Evolutionary conservation across 2,329 filamentous ascomycete genomes (phyloP).

Genomic region (Colletotrichum endophyticum): DNA sequence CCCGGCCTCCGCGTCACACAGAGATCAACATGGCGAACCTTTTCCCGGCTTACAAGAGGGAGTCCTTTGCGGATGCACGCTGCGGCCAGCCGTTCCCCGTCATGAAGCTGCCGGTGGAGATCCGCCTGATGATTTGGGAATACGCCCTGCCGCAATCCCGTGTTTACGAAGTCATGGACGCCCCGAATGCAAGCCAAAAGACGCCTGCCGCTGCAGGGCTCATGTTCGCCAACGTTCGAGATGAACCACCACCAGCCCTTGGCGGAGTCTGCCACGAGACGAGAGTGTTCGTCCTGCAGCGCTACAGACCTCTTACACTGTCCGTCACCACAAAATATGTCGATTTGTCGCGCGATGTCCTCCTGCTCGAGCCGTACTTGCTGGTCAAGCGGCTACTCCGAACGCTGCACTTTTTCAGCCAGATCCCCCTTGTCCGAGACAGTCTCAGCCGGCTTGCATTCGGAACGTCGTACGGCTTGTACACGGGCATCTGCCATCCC

Average conservation of each 20-base stretch:
- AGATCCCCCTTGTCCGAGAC: conserved; percentile 48
- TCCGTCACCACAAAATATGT: conserved; percentile 51
- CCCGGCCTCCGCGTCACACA: conserved; percentile 9
- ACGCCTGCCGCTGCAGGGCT: conserved; percentile 45
- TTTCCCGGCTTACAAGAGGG: background rate
- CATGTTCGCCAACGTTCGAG: conserved; percentile 51
- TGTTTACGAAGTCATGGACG: conserved; percentile 52
- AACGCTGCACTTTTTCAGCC: conserved; percentile 49
- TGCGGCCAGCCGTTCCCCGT: conserved; percentile 5
- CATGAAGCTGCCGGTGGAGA: conserved; percentile 44
- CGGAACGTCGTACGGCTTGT: conserved; percentile 51
- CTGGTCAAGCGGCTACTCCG: conserved; percentile 51
- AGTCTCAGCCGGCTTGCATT: conserved; percentile 45
- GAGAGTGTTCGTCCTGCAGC: conserved; percentile 44
- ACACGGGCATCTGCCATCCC: conserved; percentile 50
- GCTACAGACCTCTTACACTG: conserved; percentile 48
- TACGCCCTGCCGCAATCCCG: conserved; percentile 48
- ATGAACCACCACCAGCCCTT: conserved; percentile 48
- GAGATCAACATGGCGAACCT: conserved; percentile 9
- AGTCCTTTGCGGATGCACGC: background rate
- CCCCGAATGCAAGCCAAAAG: conserved; percentile 43
- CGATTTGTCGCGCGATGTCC: conserved; percentile 48
- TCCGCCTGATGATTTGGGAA: conserved; percentile 51
- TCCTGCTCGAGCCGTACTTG: conserved; percentile 52
- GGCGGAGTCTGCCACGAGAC: conserved; percentile 50